Conservation (phyloP, 2,329 filamentous ascomycete species). For the Pseudogymnoascus sp. region DNA sequence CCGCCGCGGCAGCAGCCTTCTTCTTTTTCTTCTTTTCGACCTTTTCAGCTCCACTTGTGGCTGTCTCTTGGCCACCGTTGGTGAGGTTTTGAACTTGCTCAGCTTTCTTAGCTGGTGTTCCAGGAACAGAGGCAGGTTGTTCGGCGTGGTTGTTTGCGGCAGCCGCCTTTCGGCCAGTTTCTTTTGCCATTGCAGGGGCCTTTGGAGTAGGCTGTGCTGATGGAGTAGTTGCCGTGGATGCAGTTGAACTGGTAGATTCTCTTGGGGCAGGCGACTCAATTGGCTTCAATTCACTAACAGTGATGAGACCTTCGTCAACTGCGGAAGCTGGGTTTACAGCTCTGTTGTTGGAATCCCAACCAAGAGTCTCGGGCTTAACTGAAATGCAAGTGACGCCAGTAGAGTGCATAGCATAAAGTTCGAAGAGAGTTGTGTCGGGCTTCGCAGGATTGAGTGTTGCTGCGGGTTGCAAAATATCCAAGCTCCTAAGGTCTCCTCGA, state of each 20-base stretch:
- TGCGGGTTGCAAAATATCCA: conserved; percentile 75
- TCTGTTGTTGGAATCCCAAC: conserved; percentile 87
- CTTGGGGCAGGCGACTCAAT: conserved; percentile 35
- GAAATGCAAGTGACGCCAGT: conserved; percentile 88
- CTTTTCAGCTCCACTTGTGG: conserved; percentile 41
- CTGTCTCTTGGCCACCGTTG: conserved; percentile 22
- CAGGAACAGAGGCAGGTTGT: conserved; percentile 15
- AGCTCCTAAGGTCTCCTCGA: conserved; percentile 77
- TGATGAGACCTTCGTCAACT: conserved; percentile 62
- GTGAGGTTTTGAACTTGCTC: conserved; percentile 19
- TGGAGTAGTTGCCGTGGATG: not conserved
- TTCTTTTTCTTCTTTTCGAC: conserved; percentile 61
- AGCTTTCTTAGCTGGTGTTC: conserved; percentile 31
- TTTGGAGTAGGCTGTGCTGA: conserved; percentile 15
- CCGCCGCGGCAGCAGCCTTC: conserved; percentile 44
- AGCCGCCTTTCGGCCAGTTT: conserved; percentile 21
- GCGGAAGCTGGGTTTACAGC: conserved; percentile 73
- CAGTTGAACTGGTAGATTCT: not conserved
- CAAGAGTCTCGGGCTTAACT: conserved; percentile 81
- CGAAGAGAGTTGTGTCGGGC: conserved; percentile 72
- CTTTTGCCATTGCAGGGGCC: conserved; percentile 16
- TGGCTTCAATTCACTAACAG: conserved; percentile 55
- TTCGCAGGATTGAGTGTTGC: conserved; percentile 53
- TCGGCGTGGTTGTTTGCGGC: conserved; percentile 18
- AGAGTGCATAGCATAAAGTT: conserved; percentile 95